Conservation (phyloP, 495 filamentous ascomycete genomes). For the Endocarpon pusillum region DNA sequence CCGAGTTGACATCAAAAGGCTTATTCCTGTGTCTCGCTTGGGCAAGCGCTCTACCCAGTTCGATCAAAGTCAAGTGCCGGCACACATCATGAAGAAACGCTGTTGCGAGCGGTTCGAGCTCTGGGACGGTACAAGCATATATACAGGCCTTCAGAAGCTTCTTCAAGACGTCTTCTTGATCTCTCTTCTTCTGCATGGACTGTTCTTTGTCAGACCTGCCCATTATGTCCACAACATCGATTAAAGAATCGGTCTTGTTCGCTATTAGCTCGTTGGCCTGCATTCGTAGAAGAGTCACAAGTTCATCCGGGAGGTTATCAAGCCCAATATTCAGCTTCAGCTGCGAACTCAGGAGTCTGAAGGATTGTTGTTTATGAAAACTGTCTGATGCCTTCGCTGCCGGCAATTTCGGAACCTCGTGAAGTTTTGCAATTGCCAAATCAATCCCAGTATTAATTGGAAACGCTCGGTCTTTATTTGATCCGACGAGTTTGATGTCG, state of each 20-base stretch:
- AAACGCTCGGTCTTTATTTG: slow-evolving; percentile 72
- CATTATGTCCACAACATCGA: slow-evolving; percentile 39
- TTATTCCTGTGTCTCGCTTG: slow-evolving; percentile 53
- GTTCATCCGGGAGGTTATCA: slow-evolving; percentile 78
- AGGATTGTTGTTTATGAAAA: slow-evolving; percentile 86
- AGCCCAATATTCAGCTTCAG: slow-evolving; percentile 78
- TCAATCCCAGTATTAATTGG: slow-evolving; percentile 74
- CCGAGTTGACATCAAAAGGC: slow-evolving; percentile 64
- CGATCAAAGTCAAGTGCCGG: slow-evolving; percentile 80
- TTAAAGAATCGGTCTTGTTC: slow-evolving; percentile 42
- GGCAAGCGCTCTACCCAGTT: slow-evolving; percentile 63
- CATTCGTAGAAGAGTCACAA: slow-evolving; percentile 64
- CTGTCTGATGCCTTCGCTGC: slow-evolving; percentile 55
- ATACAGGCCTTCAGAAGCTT: slow-evolving; percentile 78
- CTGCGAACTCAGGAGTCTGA: slow-evolving; percentile 69
- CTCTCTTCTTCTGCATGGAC: slow-evolving; percentile 70
- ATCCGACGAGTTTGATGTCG: slow-evolving; percentile 75
- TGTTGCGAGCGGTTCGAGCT: slow-evolving; percentile 56
- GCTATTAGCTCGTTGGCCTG: slow-evolving; percentile 73
- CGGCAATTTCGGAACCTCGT: slow-evolving; percentile 51
- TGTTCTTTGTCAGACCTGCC: slow-evolving; percentile 59
- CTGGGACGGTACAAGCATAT: slow-evolving; percentile 66
- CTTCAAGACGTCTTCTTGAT: slow-evolving; percentile 63
- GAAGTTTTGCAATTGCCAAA: slow-evolving; percentile 68
- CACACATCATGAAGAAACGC: slow-evolving; percentile 62